Percentiles rank a stretch among this genome's conserved stretches.
These are phyloP conservation scores for Vitis cinerea DNA, from an alignment of 164 flowering plant genomes.

Conservation along the genomic window DNA sequence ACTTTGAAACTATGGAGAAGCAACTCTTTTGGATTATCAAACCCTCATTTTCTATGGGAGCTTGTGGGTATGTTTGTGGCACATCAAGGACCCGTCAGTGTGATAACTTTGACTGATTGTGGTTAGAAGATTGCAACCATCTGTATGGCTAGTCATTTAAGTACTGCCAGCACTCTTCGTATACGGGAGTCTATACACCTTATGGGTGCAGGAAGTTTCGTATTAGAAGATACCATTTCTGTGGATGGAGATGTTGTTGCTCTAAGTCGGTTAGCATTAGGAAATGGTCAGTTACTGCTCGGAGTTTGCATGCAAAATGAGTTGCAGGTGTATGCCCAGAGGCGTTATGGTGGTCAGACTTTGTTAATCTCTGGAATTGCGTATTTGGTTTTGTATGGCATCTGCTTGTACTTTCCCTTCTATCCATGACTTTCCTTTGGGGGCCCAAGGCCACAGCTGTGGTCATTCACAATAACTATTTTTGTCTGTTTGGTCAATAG, in stretches of 20 bases:
- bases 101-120: background rate
- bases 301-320: constrained; percentile 73
- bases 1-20: too few relatives aligned
- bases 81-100: constrained; percentile 53
- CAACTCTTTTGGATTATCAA: background rate
- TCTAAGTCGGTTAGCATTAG: constrained; percentile 62
- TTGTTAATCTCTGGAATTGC: constrained; percentile 28
- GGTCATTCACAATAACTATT: constrained; percentile 57
- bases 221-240: constrained; percentile 61
- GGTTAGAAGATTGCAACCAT: too few relatives aligned
- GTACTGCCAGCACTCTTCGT: too few relatives aligned
- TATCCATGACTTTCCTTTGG: constrained; percentile 44
- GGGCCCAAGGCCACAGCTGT: constrained; percentile 20
- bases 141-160: too few relatives aligned
- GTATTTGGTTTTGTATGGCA: constrained; percentile 75
- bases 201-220: constrained; percentile 44
- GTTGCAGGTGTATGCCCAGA: constrained; percentile 57
- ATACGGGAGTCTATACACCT: constrained; percentile 61
- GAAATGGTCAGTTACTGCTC: constrained; percentile 68
- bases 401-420: constrained; percentile 34
- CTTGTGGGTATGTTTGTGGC: constrained; percentile 66
- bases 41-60: constrained; percentile 49
- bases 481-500: constrained; percentile 61
- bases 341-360: constrained; percentile 35
- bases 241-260: constrained; percentile 50